Percentiles rank a stretch among this genome's conserved stretches.
phyloP scores from a whole-genome alignment of 805 yeast species.

The Sugiyamaella boreocaroliniensis region DNA sequence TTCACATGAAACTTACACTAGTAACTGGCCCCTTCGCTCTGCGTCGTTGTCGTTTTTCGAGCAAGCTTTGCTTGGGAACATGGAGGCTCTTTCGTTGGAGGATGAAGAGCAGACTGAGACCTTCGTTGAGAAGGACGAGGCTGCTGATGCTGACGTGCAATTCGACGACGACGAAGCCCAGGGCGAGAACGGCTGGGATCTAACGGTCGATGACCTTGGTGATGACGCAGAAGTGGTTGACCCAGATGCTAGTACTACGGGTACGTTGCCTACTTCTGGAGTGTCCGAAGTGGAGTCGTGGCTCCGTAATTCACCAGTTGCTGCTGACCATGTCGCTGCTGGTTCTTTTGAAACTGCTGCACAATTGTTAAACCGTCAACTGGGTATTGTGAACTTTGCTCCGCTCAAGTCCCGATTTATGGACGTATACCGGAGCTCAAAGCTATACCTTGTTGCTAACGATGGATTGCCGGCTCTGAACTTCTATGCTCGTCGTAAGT shows the following conservation, averaged over 20 bases:
- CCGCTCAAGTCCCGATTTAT: slow-evolving; percentile 79
- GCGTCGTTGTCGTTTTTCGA: slow-evolving; percentile 76
- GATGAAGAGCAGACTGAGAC: slow-evolving; percentile 25
- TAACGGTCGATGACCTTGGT: slow-evolving; percentile 66
- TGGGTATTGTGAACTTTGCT: slow-evolving; percentile 79
- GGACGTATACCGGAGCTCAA: slow-evolving; percentile 76
- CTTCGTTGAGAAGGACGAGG: slow-evolving; percentile 20
- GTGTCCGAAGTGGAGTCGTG: slow-evolving; percentile 66
- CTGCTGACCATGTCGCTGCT: slow-evolving; percentile 91
- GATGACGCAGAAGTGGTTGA: slow-evolving; percentile 37
- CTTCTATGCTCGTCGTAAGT: slow-evolving; percentile 53
- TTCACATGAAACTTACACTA: slow-evolving; percentile 36
- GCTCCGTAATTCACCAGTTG: slow-evolving; percentile 82
- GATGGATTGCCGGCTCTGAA: slow-evolving; percentile 67
- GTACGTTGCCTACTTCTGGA: slow-evolving; percentile 31
- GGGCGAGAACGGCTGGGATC: slow-evolving; percentile 59
- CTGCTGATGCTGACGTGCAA: slow-evolving; percentile 20
- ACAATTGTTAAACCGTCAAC: slow-evolving; percentile 80
- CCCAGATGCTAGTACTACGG: slow-evolving; percentile 22
- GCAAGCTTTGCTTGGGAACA: slow-evolving; percentile 69
- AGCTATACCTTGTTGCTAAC: slow-evolving; percentile 66
- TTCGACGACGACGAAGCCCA: slow-evolving; percentile 27
- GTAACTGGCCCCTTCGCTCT: slow-evolving; percentile 77
- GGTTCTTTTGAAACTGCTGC: slow-evolving; percentile 97
- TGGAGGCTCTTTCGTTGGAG: slow-evolving; percentile 56